Base-by-base conservation (phyloP, 768 basidiomycete genomes). In the Boletus edulis region DNA sequence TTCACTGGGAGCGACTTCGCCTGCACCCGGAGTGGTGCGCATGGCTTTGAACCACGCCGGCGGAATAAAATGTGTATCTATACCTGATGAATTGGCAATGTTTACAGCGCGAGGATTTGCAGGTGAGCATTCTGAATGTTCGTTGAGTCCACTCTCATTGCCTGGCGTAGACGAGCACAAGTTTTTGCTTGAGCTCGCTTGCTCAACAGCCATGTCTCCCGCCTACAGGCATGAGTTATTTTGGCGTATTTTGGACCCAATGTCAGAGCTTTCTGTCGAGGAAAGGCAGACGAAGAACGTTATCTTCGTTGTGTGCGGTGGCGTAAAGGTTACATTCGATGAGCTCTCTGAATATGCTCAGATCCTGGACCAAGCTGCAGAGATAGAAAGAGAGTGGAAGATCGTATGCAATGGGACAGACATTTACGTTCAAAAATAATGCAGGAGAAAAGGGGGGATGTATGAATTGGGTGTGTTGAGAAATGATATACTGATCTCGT, bases 11-110 rank as follows among this genome's bases (percentile, higher is more conserved):
- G 89, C 89, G 2, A 85, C 85, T 18, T 77, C 78, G 45, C 82
- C 88, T 34, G 75, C 86, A 9, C 74, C 82, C 5, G 79, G 74
- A 4, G 81, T 85, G 4, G 81, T 91, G 34, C 80, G 75, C 62
- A 82, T 83, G 78, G 86, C 89, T 11, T 62, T 91, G 34, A 73
- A 84, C 38, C 75, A 86, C 61, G 59, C 70, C 31, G 86, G 87
- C 15, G 75, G 72, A 4, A 75, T 90, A 12, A 77, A 67, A 56
- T 85, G 80, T 51, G 78, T 84, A 12, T 85, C 76, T 59, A 75
- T 90, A 24, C 78, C 85, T 6, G 89, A 91, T 61, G 83, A 84
- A 64, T 62, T 89, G 53, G 81, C 79, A 52, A 90, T 91, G 87
- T 75, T 79, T 50, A 73, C 82, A 9, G 77, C 80, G 3, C 65